These are phyloP conservation scores for Termitomyces sp. DNA, from an alignment of 768 basidiomycete species.

Conservation along the genomic window DNA sequence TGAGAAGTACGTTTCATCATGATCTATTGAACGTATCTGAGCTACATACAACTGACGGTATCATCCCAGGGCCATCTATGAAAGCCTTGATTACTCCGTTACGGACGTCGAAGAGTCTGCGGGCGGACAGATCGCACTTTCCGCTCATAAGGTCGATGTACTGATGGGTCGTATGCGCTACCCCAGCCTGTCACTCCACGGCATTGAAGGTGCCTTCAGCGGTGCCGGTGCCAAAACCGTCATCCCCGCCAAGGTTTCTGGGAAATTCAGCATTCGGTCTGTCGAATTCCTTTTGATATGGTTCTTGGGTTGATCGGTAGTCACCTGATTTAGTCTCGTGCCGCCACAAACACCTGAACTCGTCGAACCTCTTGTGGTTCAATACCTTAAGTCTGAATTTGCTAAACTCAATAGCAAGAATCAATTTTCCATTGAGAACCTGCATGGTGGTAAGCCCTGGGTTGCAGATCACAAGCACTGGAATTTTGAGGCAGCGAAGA, in stretches of 20 bases:
- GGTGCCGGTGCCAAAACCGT: constrained; percentile 85
- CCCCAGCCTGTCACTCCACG: constrained; percentile 88
- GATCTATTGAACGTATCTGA: neutral
- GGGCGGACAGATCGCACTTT: constrained; percentile 73
- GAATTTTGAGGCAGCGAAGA: constrained; percentile 88
- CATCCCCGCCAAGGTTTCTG: constrained; percentile 84
- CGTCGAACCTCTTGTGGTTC: constrained; percentile 66
- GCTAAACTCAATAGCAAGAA: constrained; percentile 85
- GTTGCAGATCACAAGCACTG: constrained; percentile 82
- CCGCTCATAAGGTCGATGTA: constrained; percentile 69
- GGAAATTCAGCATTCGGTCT: constrained; percentile 93
- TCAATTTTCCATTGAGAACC: constrained; percentile 63
- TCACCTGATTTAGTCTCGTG: constrained; percentile 52
- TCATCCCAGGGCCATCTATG: constrained; percentile 54
- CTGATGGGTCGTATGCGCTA: constrained; percentile 94
- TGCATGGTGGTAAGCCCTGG: constrained; percentile 91
- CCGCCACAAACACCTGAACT: constrained; percentile 82
- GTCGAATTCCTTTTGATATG: constrained; percentile 7
- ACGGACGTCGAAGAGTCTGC: constrained; percentile 73
- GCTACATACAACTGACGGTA: neutral
- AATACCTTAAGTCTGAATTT: constrained; percentile 76
- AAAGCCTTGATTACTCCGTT: constrained; percentile 67
- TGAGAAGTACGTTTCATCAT: constrained; percentile 53
- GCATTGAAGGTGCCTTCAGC: constrained; percentile 94
- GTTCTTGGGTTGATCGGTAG: neutral